Percentiles rank a stretch among this genome's conserved stretches.
These are phyloP conservation scores for Epichloe gansuensis DNA, from an alignment of 2,329 filamentous ascomycete species.

Conservation along the genomic window DNA sequence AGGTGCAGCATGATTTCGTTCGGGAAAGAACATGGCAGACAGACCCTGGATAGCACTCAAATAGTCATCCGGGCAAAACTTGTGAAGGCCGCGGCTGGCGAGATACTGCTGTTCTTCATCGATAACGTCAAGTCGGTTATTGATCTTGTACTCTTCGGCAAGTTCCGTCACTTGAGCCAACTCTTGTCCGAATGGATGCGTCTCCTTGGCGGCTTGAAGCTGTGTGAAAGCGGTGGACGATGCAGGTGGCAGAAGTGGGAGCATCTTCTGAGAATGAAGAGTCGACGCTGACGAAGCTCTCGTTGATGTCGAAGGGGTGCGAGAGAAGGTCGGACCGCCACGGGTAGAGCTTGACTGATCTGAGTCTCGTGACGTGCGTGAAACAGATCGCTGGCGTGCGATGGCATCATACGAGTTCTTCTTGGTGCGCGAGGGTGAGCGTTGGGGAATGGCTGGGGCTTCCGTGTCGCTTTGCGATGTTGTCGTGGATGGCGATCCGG, in stretches of 20 bases:
- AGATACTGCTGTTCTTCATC: conserved; percentile 60
- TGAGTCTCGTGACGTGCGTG: conserved; percentile 44
- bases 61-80: conserved; percentile 74
- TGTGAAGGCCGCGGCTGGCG: conserved; percentile 54
- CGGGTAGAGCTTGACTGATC: conserved; percentile 43
- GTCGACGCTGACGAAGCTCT: conserved; percentile 32
- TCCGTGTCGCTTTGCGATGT: conserved; percentile 22
- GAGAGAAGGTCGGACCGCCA: conserved; percentile 42
- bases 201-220: conserved; percentile 20
- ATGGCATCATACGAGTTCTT: conserved; percentile 64
- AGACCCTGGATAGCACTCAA: conserved; percentile 65
- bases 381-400: conserved; percentile 51
- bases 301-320: conserved; percentile 44
- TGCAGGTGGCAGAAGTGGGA: conserved; percentile 20
- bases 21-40: conserved; percentile 47
- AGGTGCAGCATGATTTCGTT: conserved; percentile 19
- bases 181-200: conserved; percentile 78
- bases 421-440: conserved; percentile 82
- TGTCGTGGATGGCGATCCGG: conserved; percentile 27
- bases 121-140: conserved; percentile 44
- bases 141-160: conserved; percentile 71
- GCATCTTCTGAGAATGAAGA: conserved; percentile 16
- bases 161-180: conserved; percentile 86
- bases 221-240: conserved; percentile 21
- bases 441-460: conserved; percentile 52